Evolutionary conservation across 2,329 filamentous ascomycete species (phyloP).

Genomic region (Daldinia sp.): DNA sequence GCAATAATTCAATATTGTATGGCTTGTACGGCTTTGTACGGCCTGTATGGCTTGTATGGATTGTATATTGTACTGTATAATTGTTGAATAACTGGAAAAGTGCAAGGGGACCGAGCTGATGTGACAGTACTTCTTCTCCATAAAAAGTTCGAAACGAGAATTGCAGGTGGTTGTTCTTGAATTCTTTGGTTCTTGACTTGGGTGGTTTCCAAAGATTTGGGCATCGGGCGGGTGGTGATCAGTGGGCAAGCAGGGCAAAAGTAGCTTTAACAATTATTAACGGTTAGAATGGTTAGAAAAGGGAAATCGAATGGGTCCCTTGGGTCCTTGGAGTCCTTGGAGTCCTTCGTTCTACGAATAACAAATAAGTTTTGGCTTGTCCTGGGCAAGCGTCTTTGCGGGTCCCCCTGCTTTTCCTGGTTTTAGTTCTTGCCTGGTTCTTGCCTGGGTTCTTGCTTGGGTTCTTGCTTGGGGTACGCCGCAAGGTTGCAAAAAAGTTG

Average conservation of each 20-base stretch:
- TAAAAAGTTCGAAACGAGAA: slow-evolving; percentile 30
- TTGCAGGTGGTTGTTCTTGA: neutral
- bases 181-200: slow-evolving; percentile 6
- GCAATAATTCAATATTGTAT: slow-evolving; percentile 17
- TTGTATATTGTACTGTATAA: slow-evolving; percentile 22
- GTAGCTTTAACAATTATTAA: too few relatives aligned
- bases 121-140: slow-evolving; percentile 28
- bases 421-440: neutral
- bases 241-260: too few relatives aligned
- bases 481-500: neutral
- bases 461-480: slow-evolving; percentile 7
- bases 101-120: slow-evolving; percentile 13
- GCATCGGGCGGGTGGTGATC: slow-evolving; percentile 4
- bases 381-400: too few relatives aligned
- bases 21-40: too few relatives aligned
- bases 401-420: neutral
- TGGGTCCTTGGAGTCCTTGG: too few relatives aligned
- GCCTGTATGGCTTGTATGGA: too few relatives aligned
- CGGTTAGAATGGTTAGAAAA: too few relatives aligned
- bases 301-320: neutral
- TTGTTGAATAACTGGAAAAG: slow-evolving; percentile 18
- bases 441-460: neutral
- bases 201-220: slow-evolving; percentile 27
- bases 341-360: too few relatives aligned
- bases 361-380: too few relatives aligned